phyloP scores from a whole-genome alignment of 2,329 filamentous ascomycete species.

The Lachnellula cervina region DNA sequence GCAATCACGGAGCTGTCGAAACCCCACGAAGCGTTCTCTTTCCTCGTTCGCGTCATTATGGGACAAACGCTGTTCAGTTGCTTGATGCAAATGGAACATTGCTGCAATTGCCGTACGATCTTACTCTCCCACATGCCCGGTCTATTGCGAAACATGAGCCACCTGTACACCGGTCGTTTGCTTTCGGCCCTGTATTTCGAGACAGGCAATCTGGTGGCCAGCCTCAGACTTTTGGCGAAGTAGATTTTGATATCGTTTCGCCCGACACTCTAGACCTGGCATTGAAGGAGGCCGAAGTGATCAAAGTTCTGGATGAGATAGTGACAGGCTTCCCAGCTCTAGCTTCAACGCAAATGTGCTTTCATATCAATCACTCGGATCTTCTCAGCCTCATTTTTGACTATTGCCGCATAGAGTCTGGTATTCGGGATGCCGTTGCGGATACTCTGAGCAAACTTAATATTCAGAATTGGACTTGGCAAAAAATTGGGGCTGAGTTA shows the following conservation, averaged over 20 bases:
- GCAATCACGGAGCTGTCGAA: conserved; percentile 84
- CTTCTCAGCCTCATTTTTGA: conserved; percentile 86
- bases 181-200: conserved; percentile 84
- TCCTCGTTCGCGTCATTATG: conserved; percentile 76
- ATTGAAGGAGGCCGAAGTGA: conserved; percentile 85
- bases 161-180: conserved; percentile 69
- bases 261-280: conserved; percentile 74
- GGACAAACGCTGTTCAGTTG: conserved; percentile 68
- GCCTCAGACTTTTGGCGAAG: conserved; percentile 77
- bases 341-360: conserved; percentile 69
- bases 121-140: conserved; percentile 84
- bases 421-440: conserved; percentile 67
- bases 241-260: conserved; percentile 95
- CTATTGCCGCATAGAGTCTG: conserved; percentile 71
- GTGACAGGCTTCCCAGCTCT: conserved; percentile 74
- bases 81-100: conserved; percentile 82
- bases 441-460: conserved; percentile 85
- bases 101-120: conserved; percentile 87
- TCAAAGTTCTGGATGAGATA: conserved; percentile 93
- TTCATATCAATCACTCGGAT: conserved; percentile 84
- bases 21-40: conserved; percentile 70
- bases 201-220: conserved; percentile 74
- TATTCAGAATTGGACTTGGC: conserved; percentile 73
- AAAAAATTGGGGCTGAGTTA: conserved; percentile 76
- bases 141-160: conserved; percentile 70